A percentile compares a stretch with the other conserved stretches of the same genome.
Conservation (phyloP, 2,329 filamentous ascomycete species). For the Aspergillus sp. region DNA sequence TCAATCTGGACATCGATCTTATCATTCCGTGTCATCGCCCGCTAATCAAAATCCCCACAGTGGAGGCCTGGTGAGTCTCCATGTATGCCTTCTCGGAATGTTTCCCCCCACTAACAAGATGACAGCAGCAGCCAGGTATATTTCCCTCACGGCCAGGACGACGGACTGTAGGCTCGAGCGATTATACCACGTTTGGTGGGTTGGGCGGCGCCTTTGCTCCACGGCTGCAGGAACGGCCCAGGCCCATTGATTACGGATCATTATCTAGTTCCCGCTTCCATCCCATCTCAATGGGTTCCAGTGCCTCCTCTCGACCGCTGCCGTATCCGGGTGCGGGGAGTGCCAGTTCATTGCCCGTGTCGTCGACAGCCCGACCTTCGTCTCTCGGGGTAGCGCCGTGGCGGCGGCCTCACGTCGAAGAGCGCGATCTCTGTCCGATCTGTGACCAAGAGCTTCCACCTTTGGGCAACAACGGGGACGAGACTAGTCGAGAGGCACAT, state of each 20-base stretch:
- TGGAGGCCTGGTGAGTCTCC: slow-evolving; percentile 17
- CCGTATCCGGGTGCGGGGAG: slow-evolving; percentile 7
- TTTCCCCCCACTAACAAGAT: slow-evolving; percentile 1
- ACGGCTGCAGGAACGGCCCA: slow-evolving; percentile 19
- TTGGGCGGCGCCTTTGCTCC: slow-evolving; percentile 19
- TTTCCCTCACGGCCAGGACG: slow-evolving; percentile 24
- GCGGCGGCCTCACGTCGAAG: slow-evolving; percentile 32
- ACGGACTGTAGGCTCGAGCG: slow-evolving; percentile 30
- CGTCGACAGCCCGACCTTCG: slow-evolving; percentile 7
- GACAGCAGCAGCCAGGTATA: slow-evolving; percentile 14
- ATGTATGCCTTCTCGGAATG: neutral
- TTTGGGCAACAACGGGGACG: slow-evolving; percentile 38
- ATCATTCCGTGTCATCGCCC: slow-evolving; percentile 29
- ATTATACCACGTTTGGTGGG: slow-evolving; percentile 19
- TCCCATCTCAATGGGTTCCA: slow-evolving; percentile 1
- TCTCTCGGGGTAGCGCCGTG: slow-evolving; percentile 3
- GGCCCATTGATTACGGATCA: slow-evolving; percentile 20
- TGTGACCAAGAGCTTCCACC: slow-evolving; percentile 45
- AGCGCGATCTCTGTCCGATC: slow-evolving; percentile 51
- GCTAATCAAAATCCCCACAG: slow-evolving; percentile 9
- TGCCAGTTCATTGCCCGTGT: slow-evolving; percentile 9
- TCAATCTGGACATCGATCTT: slow-evolving; percentile 27
- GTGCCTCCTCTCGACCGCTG: slow-evolving; percentile 13
- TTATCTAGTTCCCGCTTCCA: slow-evolving; percentile 14
- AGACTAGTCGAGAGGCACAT: slow-evolving; percentile 47